These are phyloP conservation scores for Suillus lakei DNA, from an alignment of 768 basidiomycete species.

Conservation along the genomic window DNA sequence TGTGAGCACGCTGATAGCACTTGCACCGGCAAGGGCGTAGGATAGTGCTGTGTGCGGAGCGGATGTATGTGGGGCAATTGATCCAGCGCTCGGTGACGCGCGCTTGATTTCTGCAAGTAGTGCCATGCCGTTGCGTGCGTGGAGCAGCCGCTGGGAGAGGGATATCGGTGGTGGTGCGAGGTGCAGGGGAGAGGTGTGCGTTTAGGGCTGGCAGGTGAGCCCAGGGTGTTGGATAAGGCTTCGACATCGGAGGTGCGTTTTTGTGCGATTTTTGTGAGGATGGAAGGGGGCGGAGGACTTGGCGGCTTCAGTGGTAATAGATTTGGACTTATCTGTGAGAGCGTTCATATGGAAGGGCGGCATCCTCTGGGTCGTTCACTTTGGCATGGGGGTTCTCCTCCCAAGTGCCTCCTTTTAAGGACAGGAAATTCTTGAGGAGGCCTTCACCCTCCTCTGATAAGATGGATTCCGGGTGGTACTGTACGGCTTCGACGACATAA, in stretches of 20 bases:
- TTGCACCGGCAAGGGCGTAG: conserved; percentile 94
- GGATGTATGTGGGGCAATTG: conserved; percentile 82
- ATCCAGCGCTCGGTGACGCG: conserved; percentile 95
- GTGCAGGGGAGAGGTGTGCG: conserved; percentile 78
- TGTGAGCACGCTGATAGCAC: conserved; percentile 95
- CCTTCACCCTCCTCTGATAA: conserved; percentile 87
- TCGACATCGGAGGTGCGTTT: conserved; percentile 86
- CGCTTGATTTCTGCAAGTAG: conserved; percentile 98
- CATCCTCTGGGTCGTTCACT: conserved; percentile 59
- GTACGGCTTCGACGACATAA: conserved; percentile 88
- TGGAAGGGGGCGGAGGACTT: conserved; percentile 29
- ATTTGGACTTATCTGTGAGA: conserved; percentile 31
- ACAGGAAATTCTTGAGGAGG: conserved; percentile 88
- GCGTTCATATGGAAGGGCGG: conserved; percentile 64
- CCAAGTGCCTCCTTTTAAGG: conserved; percentile 89
- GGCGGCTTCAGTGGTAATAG: conserved; percentile 18
- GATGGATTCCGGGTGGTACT: conserved; percentile 98
- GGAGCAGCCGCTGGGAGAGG: conserved; percentile 67
- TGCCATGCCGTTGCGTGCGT: conserved; percentile 46
- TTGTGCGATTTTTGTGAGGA: conserved; percentile 70
- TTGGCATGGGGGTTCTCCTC: conserved; percentile 78
- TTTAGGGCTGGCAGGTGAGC: conserved; percentile 75
- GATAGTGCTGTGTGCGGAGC: conserved; percentile 87
- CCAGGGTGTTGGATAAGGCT: conserved; percentile 79
- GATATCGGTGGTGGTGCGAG: conserved; percentile 83